Percentiles rank a stretch among this genome's conserved stretches.
Conservation (phyloP, 371 early-diverging fungal genomes). For the Mortierella sp. region DNA sequence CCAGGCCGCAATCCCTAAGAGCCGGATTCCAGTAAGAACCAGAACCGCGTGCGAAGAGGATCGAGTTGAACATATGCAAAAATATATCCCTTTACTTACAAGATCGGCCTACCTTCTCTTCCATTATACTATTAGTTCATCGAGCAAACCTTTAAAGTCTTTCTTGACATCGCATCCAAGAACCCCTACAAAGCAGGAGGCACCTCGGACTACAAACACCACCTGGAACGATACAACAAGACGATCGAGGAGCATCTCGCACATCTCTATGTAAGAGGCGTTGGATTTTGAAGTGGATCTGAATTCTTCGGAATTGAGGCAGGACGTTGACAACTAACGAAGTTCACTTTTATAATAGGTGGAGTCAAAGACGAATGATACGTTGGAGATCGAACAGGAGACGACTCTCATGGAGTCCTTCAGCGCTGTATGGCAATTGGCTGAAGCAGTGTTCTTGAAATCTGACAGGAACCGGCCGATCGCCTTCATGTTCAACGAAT, state of each 20-base stretch:
- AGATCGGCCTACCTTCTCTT: not conserved
- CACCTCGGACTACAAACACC: slow-evolving; percentile 7
- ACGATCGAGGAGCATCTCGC: slow-evolving; percentile 32
- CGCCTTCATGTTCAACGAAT: slow-evolving; percentile 38
- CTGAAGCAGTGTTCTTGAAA: slow-evolving; percentile 45
- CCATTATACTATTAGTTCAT: slow-evolving; percentile 33
- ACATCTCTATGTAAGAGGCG: slow-evolving; percentile 31
- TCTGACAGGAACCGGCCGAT: slow-evolving; percentile 33
- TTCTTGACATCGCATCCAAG: slow-evolving; percentile 24
- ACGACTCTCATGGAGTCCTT: slow-evolving; percentile 38
- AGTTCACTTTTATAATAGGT: slow-evolving; percentile 4
- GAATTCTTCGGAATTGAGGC: not conserved
- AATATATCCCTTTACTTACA: no score
- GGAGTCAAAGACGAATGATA: slow-evolving; percentile 18
- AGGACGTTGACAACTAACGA: not conserved
- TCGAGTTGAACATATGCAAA: not conserved
- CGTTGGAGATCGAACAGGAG: slow-evolving; percentile 17
- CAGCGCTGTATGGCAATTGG: slow-evolving; percentile 39
- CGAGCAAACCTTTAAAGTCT: slow-evolving; percentile 33
- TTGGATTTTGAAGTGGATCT: not conserved
- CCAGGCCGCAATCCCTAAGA: slow-evolving; percentile 43
- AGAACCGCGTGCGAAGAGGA: not conserved
- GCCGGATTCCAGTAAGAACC: slow-evolving; percentile 41
- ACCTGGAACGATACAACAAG: slow-evolving; percentile 32
- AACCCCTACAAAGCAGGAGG: slow-evolving; percentile 32